These are phyloP conservation scores for Scenedesmus sp. DNA, from an alignment of 163 green algal species.

Conservation along the genomic window DNA sequence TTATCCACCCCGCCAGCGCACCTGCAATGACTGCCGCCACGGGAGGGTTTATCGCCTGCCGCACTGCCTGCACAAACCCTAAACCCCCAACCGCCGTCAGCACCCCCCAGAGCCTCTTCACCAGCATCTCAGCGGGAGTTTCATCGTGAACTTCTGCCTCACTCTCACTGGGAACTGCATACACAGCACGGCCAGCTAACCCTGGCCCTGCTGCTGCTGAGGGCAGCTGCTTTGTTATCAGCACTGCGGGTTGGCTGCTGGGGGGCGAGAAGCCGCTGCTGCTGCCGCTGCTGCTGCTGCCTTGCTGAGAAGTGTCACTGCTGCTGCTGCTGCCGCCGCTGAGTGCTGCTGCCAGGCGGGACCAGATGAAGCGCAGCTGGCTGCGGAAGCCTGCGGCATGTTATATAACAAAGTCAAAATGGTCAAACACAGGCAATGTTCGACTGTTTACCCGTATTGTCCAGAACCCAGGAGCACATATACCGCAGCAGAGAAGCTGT, in stretches of 20 bases:
- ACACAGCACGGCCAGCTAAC: constrained; percentile 29
- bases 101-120: constrained; percentile 10
- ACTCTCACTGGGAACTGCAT: constrained; percentile 6
- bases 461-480: too few relatives aligned
- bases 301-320: constrained; percentile 3
- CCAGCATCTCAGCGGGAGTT: constrained; percentile 39
- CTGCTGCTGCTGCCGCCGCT: constrained; percentile 10
- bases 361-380: constrained; percentile 10
- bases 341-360: neutral
- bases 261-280: neutral
- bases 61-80: constrained; percentile 6
- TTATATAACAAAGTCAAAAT: neutral
- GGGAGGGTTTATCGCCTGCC: constrained; percentile 36
- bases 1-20: neutral
- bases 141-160: constrained; percentile 18
- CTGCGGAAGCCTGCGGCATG: neutral
- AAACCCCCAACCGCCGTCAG: neutral
- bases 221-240: constrained; percentile 49
- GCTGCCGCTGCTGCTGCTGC: constrained; percentile 14
- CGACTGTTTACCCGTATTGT: too few relatives aligned
- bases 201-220: neutral
- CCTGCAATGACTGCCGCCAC: constrained; percentile 43
- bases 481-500: too few relatives aligned
- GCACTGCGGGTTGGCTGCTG: constrained; percentile 26
- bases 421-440: neutral